phyloP scores from a whole-genome alignment of 2,329 filamentous ascomycete genomes.

The Curvularia sp. region DNA sequence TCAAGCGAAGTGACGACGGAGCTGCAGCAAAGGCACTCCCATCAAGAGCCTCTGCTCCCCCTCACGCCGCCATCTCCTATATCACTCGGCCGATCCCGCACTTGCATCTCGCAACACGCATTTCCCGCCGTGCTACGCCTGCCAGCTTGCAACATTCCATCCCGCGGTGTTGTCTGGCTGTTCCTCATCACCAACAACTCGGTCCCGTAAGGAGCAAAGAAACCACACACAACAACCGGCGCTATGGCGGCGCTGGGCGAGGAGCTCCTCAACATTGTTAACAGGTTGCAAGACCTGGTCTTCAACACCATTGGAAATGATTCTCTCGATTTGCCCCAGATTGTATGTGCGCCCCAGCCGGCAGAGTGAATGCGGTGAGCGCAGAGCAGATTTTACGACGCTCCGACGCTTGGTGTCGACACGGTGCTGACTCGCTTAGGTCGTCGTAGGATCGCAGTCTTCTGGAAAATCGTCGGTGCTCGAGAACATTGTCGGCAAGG shows the following conservation, averaged over 20 bases:
- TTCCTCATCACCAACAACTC: conserved; percentile 31
- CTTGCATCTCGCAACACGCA: conserved; percentile 16
- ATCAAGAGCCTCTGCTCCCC: conserved; percentile 37
- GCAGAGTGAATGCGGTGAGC: conserved; percentile 22
- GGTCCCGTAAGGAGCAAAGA: conserved; percentile 31
- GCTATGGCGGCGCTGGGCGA: conserved; percentile 93
- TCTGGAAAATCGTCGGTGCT: conserved; percentile 98
- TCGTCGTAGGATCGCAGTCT: conserved; percentile 97
- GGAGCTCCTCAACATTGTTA: conserved; percentile 92
- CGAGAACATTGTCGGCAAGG: conserved; percentile 97
- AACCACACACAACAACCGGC: conserved; percentile 32
- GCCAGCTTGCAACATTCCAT: conserved; percentile 11
- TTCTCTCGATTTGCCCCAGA: conserved; percentile 95
- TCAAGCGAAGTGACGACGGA: conserved; percentile 39
- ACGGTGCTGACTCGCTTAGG: conserved; percentile 62
- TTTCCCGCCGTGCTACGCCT: conserved; percentile 14
- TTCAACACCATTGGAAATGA: conserved; percentile 99
- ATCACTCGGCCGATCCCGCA: conserved; percentile 12
- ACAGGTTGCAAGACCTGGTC: conserved; percentile 97
- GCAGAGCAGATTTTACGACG: conserved; percentile 18
- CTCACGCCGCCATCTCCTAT: conserved; percentile 22
- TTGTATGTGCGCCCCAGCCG: conserved; percentile 74
- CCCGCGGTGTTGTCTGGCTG: conserved; percentile 36
- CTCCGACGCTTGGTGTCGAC: conserved; percentile 3
- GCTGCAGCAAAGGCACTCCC: conserved; percentile 26